Conservation (phyloP, 2,329 filamentous ascomycete species). For the Sclerotinia borealis region DNA sequence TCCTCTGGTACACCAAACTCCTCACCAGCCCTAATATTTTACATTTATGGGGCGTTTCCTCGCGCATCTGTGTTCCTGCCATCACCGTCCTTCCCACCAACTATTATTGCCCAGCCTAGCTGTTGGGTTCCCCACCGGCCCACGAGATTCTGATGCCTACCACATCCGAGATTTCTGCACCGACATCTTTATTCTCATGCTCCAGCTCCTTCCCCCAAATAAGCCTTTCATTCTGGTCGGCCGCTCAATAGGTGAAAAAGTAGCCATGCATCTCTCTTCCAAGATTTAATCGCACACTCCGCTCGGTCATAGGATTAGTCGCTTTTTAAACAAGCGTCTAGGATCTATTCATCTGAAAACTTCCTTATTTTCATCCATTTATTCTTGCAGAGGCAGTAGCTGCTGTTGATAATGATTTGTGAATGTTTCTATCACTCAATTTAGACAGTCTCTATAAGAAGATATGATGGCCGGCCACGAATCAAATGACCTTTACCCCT, state of each 20-base stretch:
- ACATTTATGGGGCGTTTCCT: constrained; percentile 37
- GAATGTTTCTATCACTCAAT: background rate
- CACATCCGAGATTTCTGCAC: constrained; percentile 27
- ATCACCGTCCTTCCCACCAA: constrained; percentile 15
- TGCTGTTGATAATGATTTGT: background rate
- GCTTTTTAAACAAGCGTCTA: too few species aligned
- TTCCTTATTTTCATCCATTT: background rate
- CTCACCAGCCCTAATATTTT: constrained; percentile 30
- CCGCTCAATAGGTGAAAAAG: constrained; percentile 38
- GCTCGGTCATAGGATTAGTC: too few species aligned
- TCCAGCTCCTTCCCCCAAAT: constrained; percentile 11
- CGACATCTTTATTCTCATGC: constrained; percentile 25
- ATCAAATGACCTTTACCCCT: background rate
- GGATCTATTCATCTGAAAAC: background rate
- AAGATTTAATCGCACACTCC: background rate
- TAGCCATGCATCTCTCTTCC: constrained; percentile 20
- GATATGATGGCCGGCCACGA: background rate
- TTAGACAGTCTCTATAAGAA: background rate
- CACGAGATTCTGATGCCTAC: constrained; percentile 26
- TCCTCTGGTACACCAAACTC: background rate
- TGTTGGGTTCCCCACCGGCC: constrained; percentile 32
- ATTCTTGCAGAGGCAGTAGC: background rate
- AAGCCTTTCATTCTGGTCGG: constrained; percentile 32
- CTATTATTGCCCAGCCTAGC: constrained; percentile 26
- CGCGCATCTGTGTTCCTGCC: constrained; percentile 29